phyloP scores from a whole-genome alignment of 192 early-diverging fungal genomes.

The Coemansia sp. region DNA sequence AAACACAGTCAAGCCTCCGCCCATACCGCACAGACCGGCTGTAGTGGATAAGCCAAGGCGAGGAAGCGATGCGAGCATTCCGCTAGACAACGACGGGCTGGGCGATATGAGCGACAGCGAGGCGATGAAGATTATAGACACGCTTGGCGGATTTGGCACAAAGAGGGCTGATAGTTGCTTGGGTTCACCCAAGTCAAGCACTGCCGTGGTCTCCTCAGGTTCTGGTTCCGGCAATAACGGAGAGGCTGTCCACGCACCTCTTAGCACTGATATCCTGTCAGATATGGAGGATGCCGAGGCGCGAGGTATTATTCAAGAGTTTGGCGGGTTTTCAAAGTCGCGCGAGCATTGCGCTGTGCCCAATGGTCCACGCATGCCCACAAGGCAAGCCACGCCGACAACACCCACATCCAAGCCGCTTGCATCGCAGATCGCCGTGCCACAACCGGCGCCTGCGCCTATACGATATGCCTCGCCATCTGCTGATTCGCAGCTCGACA shows the following conservation, averaged over 20 bases:
- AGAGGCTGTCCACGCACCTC: background rate
- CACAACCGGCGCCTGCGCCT: background rate
- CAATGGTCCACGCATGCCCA: background rate
- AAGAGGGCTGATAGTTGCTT: background rate
- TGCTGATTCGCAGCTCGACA: background rate
- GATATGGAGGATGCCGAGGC: conserved; percentile 42
- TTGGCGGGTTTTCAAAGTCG: conserved; percentile 35
- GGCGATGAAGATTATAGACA: conserved; percentile 20
- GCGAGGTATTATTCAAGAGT: conserved; percentile 11
- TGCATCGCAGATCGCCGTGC: background rate
- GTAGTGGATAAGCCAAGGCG: too few relatives aligned
- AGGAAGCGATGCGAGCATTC: background rate
- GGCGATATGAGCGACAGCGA: conserved; percentile 22
- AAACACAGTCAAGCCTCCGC: background rate
- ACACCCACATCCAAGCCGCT: background rate
- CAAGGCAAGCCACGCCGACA: background rate
- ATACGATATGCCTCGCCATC: background rate
- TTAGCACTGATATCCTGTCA: background rate
- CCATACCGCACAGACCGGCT: background rate
- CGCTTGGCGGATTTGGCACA: conserved; percentile 18
- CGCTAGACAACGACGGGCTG: background rate
- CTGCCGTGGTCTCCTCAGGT: background rate
- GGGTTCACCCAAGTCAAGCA: background rate
- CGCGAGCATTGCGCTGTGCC: background rate
- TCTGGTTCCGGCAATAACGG: background rate